Percentiles rank a stretch among this genome's conserved stretches.
phyloP scores from a whole-genome alignment of 352 stramenopile genomes.

The Phytopythium oedochilum region DNA sequence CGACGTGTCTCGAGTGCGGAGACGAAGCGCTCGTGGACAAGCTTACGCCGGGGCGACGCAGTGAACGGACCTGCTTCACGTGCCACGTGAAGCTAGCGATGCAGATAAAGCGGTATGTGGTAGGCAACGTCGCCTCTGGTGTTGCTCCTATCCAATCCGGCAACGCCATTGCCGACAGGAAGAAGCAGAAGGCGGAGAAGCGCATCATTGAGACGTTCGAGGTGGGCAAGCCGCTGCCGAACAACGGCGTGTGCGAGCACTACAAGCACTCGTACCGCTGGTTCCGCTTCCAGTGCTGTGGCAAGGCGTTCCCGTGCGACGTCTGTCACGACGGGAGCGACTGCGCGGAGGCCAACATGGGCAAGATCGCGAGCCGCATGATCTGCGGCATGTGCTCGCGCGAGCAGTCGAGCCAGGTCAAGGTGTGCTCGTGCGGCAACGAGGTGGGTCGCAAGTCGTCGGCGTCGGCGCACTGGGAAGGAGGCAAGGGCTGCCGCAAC shows the following conservation, averaged over 20 bases:
- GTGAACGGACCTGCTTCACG: conserved; percentile 61
- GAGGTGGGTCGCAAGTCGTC: conserved; percentile 46
- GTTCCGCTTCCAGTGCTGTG: conserved; percentile 86
- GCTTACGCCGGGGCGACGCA: conserved; percentile 41
- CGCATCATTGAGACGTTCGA: conserved; percentile 47
- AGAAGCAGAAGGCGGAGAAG: conserved; percentile 31
- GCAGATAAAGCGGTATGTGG: conserved; percentile 52
- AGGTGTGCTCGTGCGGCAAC: conserved; percentile 74
- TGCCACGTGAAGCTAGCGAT: conserved; percentile 80
- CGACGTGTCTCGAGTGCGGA: conserved; percentile 61
- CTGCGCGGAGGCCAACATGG: conserved; percentile 60
- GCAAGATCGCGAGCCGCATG: conserved; percentile 77
- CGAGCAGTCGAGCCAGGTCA: conserved; percentile 72
- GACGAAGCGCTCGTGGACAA: conserved; percentile 58
- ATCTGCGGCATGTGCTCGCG: conserved; percentile 83
- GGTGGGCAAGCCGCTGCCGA: conserved; percentile 61
- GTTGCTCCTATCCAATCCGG: not conserved
- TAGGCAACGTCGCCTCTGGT: conserved; percentile 11
- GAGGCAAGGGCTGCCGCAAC: conserved; percentile 68
- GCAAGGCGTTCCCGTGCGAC: conserved; percentile 76
- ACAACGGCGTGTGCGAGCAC: conserved; percentile 68
- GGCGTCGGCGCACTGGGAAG: conserved; percentile 68
- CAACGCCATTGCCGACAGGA: conserved; percentile 16
- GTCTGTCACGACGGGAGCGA: conserved; percentile 76
- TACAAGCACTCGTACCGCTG: conserved; percentile 78